A percentile compares a stretch with the other conserved stretches of the same genome.
Evolutionary conservation across 2,329 filamentous ascomycete genomes (phyloP).

Genomic region (Ustilaginoidea virens): DNA sequence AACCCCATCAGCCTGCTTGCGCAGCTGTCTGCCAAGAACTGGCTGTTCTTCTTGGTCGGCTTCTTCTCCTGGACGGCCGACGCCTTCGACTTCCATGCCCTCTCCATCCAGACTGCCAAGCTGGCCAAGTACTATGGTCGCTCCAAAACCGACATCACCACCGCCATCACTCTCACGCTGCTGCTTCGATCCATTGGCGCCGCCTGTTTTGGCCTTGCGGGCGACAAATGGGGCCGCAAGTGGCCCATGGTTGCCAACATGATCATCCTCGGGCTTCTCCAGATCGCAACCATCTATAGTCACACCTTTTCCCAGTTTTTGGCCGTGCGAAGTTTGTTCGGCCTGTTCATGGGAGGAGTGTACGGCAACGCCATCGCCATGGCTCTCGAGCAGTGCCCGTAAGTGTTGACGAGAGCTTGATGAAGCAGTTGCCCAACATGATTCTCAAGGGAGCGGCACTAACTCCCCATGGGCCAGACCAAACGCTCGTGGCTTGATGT

Average conservation of each 20-base stretch:
- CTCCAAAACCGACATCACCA: conserved; percentile 51
- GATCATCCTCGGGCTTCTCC: conserved; percentile 49
- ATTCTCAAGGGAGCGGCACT: not conserved
- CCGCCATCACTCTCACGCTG: conserved; percentile 61
- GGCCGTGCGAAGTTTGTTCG: conserved; percentile 58
- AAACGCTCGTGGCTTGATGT: conserved; percentile 64
- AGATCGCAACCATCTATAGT: conserved; percentile 66
- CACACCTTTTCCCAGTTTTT: conserved; percentile 57
- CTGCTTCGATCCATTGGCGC: conserved; percentile 63
- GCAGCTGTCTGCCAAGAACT: conserved; percentile 48
- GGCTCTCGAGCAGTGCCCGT: conserved; percentile 59
- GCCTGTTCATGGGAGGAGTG: conserved; percentile 68
- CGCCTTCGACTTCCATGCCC: conserved; percentile 70
- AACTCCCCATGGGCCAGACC: conserved; percentile 20
- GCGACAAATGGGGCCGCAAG: conserved; percentile 68
- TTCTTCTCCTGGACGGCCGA: conserved; percentile 67
- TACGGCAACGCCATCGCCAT: conserved; percentile 69
- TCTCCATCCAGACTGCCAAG: conserved; percentile 65
- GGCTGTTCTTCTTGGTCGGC: conserved; percentile 63
- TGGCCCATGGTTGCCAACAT: conserved; percentile 76
- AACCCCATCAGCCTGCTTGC: conserved; percentile 57
- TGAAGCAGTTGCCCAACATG: not conserved
- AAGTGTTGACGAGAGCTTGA: conserved; percentile 18
- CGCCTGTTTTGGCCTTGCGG: conserved; percentile 58
- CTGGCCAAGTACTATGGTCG: conserved; percentile 36